Evolutionary conservation across 805 yeast genomes (phyloP), one percentile per base, ranked within the genome.

Genomic region (Candida corydali): DNA sequence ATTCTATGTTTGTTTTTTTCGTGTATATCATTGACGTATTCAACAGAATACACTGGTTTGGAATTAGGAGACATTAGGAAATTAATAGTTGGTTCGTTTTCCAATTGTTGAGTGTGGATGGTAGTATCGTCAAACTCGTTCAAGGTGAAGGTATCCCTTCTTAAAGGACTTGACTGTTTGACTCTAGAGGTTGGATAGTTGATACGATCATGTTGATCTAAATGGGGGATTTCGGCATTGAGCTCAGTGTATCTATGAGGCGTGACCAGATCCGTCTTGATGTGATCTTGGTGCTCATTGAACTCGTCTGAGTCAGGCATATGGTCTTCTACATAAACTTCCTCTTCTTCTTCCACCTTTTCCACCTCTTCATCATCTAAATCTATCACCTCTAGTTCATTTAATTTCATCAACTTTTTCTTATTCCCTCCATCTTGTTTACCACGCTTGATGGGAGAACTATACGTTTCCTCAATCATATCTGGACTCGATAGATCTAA

Each of bases 231-330:
- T 22, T 46, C 44, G 15, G 65, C 62, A 5, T 52, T 41, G 7
- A 62, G 59, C 23, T 57, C 65, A 3, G 63, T 58, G 25, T 44
- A 47, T 29, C 63, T 44, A 28, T 57, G 55, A 1, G 63, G 63
- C 3, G 65, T 58, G 3, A 53, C 42, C 29, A 51, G 54, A 19
- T 54, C 52, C n/a, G 37, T 32, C 7, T 9, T 20, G 5, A 39
- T 36, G 4, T 29, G 32, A 24, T 41, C 41, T 32, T 22, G 11
- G 32, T 39, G 25, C 50, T 43, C 22, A 51, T 45, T 33, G 43
- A 48, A 29, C 34, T 43, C 18, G 44, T 24, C 27, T 49, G 59
- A 4, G 57, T 56, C 18, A 29, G 37, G 9, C 26, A 20, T 9
- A 20, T 20, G 23, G 9, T 20, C 23, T 20, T 20, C 23, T n/a